A percentile compares a stretch with the other conserved stretches of the same genome.
Evolutionary conservation across 257 asterid species (phyloP).

Genomic region (Solanum habrochaites): DNA sequence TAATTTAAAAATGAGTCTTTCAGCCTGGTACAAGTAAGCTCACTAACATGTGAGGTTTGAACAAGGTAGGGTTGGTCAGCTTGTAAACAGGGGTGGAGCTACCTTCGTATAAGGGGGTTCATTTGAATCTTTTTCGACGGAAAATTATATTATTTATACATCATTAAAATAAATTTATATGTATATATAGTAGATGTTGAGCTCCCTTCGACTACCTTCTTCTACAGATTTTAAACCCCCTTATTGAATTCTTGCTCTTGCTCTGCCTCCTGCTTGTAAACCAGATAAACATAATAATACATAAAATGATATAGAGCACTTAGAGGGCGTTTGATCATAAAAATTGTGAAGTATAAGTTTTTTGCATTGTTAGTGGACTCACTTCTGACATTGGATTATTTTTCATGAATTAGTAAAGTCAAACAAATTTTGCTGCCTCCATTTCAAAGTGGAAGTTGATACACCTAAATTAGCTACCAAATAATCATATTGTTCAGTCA

Average conservation of each 20-base stretch:
- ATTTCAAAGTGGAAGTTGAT: background rate
- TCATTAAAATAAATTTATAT: no score
- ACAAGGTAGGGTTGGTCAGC: background rate
- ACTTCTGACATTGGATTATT: background rate
- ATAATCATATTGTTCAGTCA: background rate
- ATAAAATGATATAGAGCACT: background rate
- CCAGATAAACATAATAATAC: no score
- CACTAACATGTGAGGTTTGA: background rate
- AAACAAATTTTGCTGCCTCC: background rate
- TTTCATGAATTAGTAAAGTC: background rate
- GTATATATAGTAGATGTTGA: no score
- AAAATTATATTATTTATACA: no score
- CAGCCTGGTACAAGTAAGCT: background rate
- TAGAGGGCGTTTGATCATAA: no score
- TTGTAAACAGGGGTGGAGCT: no score
- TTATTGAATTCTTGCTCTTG: no score
- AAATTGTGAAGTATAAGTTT: background rate
- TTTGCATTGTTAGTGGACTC: background rate
- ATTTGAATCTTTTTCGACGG: accelerated
- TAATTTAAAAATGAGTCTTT: background rate
- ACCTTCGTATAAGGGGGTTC: no score
- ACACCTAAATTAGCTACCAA: background rate
- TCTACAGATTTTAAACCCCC: accelerated
- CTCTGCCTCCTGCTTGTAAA: background rate
- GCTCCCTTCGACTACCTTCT: accelerated